Conservation (phyloP, 306 rosid genomes). For the Astragalus membranaceus region DNA sequence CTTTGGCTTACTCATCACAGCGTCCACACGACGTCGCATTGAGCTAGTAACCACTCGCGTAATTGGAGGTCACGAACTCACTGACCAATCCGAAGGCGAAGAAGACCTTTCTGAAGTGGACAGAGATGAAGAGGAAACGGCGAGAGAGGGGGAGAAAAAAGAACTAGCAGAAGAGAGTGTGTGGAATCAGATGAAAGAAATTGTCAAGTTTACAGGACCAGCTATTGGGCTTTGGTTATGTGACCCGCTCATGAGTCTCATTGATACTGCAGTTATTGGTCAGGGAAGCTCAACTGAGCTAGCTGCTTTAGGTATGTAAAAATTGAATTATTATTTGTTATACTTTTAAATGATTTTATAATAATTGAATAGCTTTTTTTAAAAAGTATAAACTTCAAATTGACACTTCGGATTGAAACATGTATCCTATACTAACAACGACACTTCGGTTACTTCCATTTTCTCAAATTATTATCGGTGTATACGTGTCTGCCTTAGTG, state of each 20-base stretch:
- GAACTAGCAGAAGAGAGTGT: conserved; percentile 41
- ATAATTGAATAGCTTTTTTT: no score
- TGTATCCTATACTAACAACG: no score
- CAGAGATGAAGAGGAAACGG: conserved; percentile 11
- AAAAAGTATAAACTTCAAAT: no score
- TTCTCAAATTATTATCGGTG: no score
- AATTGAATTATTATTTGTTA: no score
- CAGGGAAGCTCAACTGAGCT: conserved; percentile 88
- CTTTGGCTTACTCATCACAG: not conserved
- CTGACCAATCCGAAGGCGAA: conserved; percentile 1
- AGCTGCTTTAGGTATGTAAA: conserved; percentile 64
- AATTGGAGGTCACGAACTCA: not conserved
- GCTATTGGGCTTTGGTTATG: conserved; percentile 80
- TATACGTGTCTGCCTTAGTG: no score
- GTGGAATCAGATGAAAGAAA: conserved; percentile 69
- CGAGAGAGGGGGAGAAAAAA: conserved; percentile 12
- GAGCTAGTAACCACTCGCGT: conserved; percentile 17
- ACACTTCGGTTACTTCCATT: no score
- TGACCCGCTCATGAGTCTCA: conserved; percentile 85
- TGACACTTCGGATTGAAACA: no score
- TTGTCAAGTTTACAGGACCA: conserved; percentile 63
- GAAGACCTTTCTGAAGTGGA: not conserved
- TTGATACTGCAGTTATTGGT: conserved; percentile 76
- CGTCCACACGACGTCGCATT: not conserved
- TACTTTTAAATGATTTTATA: no score